These are phyloP conservation scores for Fusarium incarnatum DNA, from an alignment of 2,329 filamentous ascomycete species.

Conservation along the genomic window DNA sequence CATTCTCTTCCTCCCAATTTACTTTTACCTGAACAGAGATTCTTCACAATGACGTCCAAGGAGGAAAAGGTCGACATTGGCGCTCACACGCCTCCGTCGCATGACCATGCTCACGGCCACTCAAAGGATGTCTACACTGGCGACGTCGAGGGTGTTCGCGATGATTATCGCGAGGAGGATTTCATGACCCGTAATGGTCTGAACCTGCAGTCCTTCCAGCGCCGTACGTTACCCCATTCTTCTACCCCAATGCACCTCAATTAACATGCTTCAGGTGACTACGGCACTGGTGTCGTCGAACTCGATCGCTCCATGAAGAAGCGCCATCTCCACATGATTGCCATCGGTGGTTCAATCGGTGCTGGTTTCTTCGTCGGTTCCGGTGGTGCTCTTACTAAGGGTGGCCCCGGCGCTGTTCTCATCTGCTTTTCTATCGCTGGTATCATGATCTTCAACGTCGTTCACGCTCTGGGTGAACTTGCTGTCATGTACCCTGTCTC, in stretches of 20 bases:
- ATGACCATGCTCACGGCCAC: neutral
- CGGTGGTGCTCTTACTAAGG: constrained; percentile 63
- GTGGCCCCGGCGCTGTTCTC: constrained; percentile 60
- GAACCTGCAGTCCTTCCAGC: constrained; percentile 41
- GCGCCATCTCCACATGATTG: constrained; percentile 72
- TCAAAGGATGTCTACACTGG: constrained; percentile 25
- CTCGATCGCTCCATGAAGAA: constrained; percentile 64
- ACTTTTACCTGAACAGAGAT: no score
- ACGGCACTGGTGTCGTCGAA: constrained; percentile 47
- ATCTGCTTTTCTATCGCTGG: constrained; percentile 67
- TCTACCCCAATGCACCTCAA: no score
- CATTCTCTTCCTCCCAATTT: neutral
- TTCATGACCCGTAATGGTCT: constrained; percentile 48
- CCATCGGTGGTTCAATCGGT: constrained; percentile 71
- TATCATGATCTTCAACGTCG: constrained; percentile 71
- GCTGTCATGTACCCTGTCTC: constrained; percentile 72
- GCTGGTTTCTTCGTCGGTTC: constrained; percentile 73
- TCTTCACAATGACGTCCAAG: constrained; percentile 34
- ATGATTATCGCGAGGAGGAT: constrained; percentile 41
- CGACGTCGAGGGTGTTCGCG: constrained; percentile 20
- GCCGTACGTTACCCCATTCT: no score
- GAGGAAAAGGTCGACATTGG: constrained; percentile 39
- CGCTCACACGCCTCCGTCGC: constrained; percentile 31
- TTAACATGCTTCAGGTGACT: constrained; percentile 40
- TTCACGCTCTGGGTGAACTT: constrained; percentile 71